Conservation (phyloP, 495 filamentous ascomycete species). For the Penicillium paxilli region DNA sequence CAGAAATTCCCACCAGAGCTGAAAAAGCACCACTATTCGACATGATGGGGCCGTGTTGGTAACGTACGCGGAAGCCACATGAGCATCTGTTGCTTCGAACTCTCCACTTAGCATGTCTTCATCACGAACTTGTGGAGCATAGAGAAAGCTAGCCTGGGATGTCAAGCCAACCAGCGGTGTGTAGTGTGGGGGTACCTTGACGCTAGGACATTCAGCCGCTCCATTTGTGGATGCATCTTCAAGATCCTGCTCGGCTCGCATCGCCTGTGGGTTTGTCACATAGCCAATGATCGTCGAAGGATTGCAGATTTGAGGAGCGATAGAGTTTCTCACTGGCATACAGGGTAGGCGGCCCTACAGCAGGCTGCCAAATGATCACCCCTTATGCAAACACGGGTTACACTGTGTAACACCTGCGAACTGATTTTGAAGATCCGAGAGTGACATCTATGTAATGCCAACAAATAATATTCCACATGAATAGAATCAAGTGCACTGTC, state of each 20-base stretch:
- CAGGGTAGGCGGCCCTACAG: neutral
- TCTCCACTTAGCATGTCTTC: conserved; percentile 4
- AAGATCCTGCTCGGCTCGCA: conserved; percentile 6
- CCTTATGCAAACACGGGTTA: neutral
- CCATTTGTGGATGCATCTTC: conserved; percentile 4
- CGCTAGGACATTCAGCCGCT: conserved; percentile 7
- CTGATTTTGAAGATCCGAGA: neutral
- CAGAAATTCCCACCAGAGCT: neutral
- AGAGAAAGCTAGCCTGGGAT: neutral
- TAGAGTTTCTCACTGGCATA: neutral
- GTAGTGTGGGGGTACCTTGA: neutral
- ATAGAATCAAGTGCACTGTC: no score
- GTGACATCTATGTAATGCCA: no score
- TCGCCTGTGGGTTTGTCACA: conserved; percentile 3
- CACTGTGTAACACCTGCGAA: neutral
- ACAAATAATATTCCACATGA: no score
- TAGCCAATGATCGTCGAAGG: neutral
- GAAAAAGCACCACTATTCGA: neutral
- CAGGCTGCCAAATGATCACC: neutral
- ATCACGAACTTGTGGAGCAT: conserved; percentile 6
- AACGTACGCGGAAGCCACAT: neutral
- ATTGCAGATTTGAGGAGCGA: conserved; percentile 3
- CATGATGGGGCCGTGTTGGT: neutral
- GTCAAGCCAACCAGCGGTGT: neutral
- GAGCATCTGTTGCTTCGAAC: neutral